Evolutionary conservation across 176 grass and related monocot genomes (phyloP), one percentile per base, ranked within the genome.

Genomic region (Paspalum vaginatum): DNA sequence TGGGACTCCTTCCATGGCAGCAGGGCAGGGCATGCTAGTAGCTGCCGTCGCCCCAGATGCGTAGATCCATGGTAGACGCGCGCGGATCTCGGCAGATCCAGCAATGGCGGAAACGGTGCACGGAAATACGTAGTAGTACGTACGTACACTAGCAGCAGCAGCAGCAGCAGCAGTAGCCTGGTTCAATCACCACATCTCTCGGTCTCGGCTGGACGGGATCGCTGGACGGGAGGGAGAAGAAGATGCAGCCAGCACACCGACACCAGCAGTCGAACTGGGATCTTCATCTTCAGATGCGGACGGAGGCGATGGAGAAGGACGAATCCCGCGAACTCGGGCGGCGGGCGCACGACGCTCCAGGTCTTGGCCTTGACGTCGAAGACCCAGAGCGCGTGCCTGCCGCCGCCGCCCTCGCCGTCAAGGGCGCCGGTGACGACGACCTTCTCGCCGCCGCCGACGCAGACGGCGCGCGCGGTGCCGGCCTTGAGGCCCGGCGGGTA

Each of bases 381-480:
- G 72, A 99, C 76, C 83, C 91, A 99, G 0, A 86, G 49, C 8
- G 88, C 80, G 4, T 90, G 96, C 0, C 55, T 11, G 0, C 81
- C 92, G 0, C 75, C 67, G 14, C 55, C 88, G 8, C n/a, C 80
- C n/a, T 71, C 83, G 0, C 66, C 84, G 4, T 70, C 76, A 8
- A 83, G 54, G 0, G 90, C 87, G 2, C 90, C 93, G 4, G 90
- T 70, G 5, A 99, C 90, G 2, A 95, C 85, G 1, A 99, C 68
- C 20, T 83, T 84, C 54, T 84, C 81, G 0, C 91, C 75, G 5
- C 84, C 84, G 1, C 58, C 70, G 26, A 84, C 65, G 64, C 72
- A 21, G 7, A 89, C 85, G 2, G 89, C 88, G 13, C 92, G 63
- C 1, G 89, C 76, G 2, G 94, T 89, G 21, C 87, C 83, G 0